Percentiles rank a stretch among this genome's conserved stretches.
Evolutionary conservation across 208 protist species (phyloP).

Genomic region (Phytomonas sp.): DNA sequence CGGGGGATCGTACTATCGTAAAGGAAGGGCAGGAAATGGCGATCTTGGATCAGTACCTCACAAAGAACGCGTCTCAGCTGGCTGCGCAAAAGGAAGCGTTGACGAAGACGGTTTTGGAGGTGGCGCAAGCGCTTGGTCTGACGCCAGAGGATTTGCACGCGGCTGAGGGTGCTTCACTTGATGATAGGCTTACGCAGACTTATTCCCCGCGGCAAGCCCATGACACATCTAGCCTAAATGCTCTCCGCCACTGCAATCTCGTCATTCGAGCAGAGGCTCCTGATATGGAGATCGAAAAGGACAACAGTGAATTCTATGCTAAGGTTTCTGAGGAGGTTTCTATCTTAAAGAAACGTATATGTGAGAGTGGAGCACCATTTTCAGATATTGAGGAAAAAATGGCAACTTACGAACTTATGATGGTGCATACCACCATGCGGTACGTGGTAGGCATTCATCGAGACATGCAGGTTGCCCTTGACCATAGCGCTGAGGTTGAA

Average conservation of each 20-base stretch:
- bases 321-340: slow-evolving; percentile 33
- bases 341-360: slow-evolving; percentile 48
- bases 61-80: slow-evolving; percentile 42
- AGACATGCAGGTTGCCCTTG: slow-evolving; percentile 54
- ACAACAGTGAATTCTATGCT: not conserved
- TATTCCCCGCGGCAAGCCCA: not conserved
- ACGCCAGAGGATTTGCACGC: slow-evolving; percentile 51
- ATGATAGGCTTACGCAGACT: not conserved
- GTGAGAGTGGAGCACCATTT: slow-evolving; percentile 25
- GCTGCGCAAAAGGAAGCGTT: slow-evolving; percentile 66
- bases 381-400: slow-evolving; percentile 39
- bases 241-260: slow-evolving; percentile 72
- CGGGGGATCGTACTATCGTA: slow-evolving; percentile 22
- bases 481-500: slow-evolving; percentile 22
- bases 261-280: slow-evolving; percentile 74
- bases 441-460: slow-evolving; percentile 79
- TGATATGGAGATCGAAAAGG: slow-evolving; percentile 6
- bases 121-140: slow-evolving; percentile 27
- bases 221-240: slow-evolving; percentile 19
- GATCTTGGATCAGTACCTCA: slow-evolving; percentile 71
- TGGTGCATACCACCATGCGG: slow-evolving; percentile 63
- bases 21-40: slow-evolving; percentile 41
- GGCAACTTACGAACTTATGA: slow-evolving; percentile 64
- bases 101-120: slow-evolving; percentile 42
- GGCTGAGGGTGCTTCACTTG: slow-evolving; percentile 14